Conservation (phyloP, 306 rosid genomes). For the Quercus mongolica region DNA sequence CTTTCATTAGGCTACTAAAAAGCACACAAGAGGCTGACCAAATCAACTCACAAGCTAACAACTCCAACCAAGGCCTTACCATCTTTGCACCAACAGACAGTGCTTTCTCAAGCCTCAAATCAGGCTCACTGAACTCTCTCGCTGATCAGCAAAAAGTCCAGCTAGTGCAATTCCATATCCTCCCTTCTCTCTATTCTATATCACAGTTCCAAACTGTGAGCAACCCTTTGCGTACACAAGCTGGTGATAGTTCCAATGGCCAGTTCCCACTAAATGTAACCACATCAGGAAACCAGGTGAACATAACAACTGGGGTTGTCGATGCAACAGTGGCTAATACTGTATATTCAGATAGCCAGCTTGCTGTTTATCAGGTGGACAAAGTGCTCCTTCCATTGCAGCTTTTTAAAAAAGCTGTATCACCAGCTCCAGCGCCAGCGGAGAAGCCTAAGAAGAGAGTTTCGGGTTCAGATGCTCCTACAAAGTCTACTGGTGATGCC, state of each 20-base stretch:
- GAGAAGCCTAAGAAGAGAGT: constrained; percentile 50
- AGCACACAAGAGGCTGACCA: constrained; percentile 59
- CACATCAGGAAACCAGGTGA: constrained; percentile 78
- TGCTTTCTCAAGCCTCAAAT: constrained; percentile 60
- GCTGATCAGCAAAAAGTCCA: constrained; percentile 65
- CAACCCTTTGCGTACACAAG: constrained; percentile 87
- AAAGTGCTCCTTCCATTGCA: constrained; percentile 75
- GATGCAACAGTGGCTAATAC: constrained; percentile 63
- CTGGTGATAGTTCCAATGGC: constrained; percentile 69
- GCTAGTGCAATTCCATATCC: constrained; percentile 66
- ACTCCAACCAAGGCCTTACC: constrained; percentile 80
- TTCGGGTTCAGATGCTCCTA: constrained; percentile 52
- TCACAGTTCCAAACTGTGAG: constrained; percentile 82
- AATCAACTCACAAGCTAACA: constrained; percentile 72
- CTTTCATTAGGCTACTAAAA: constrained; percentile 63
- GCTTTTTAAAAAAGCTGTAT: constrained; percentile 39
- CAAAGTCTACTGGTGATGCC: constrained; percentile 32
- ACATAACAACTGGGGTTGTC: constrained; percentile 75
- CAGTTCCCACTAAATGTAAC: constrained; percentile 82
- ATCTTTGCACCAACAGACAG: constrained; percentile 90
- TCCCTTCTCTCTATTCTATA: constrained; percentile 51
- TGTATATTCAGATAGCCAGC: constrained; percentile 57
- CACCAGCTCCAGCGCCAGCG: constrained; percentile 68
- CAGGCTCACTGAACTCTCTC: constrained; percentile 73
- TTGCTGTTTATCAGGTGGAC: constrained; percentile 82